A percentile compares a stretch with the other conserved stretches of the same genome.
Evolutionary conservation across 768 basidiomycete species (phyloP).

Genomic region (Lyophyllum semitale): DNA sequence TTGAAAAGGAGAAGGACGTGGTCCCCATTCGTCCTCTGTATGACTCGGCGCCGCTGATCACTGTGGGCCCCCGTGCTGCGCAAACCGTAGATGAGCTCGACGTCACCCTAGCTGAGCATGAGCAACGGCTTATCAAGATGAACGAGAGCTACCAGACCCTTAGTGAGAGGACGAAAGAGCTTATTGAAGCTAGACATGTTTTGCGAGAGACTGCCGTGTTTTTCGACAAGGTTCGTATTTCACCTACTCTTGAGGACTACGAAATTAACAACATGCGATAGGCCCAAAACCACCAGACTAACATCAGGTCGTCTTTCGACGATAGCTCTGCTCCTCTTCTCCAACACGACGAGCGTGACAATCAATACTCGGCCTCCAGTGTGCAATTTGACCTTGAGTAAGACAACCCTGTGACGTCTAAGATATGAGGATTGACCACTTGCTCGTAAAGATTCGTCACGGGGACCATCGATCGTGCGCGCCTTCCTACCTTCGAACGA

Average conservation of each 20-base stretch:
- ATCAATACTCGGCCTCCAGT: constrained; percentile 47
- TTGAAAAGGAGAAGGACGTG: constrained; percentile 81
- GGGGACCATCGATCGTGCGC: constrained; percentile 91
- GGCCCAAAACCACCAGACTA: constrained; percentile 78
- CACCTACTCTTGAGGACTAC: neutral
- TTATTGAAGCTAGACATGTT: constrained; percentile 93
- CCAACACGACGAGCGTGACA: constrained; percentile 86
- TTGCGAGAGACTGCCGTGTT: constrained; percentile 94
- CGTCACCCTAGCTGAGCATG: constrained; percentile 82
- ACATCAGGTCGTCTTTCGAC: constrained; percentile 88
- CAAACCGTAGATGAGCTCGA: constrained; percentile 95
- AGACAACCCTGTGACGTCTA: constrained; percentile 23
- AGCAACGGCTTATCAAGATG: constrained; percentile 83
- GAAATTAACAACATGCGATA: constrained; percentile 27
- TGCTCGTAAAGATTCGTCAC: constrained; percentile 76
- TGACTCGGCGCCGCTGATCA: constrained; percentile 85
- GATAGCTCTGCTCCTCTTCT: constrained; percentile 90
- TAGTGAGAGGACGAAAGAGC: constrained; percentile 81
- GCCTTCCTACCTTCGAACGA: constrained; percentile 92
- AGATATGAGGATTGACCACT: neutral
- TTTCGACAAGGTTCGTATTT: constrained; percentile 73
- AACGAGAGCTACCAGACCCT: constrained; percentile 90
- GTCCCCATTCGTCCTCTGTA: constrained; percentile 83
- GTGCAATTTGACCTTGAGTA: constrained; percentile 89
- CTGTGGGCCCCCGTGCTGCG: constrained; percentile 89